Base-by-base conservation (phyloP, 352 stramenopile genomes). In the Globisporangium apiculatum region DNA sequence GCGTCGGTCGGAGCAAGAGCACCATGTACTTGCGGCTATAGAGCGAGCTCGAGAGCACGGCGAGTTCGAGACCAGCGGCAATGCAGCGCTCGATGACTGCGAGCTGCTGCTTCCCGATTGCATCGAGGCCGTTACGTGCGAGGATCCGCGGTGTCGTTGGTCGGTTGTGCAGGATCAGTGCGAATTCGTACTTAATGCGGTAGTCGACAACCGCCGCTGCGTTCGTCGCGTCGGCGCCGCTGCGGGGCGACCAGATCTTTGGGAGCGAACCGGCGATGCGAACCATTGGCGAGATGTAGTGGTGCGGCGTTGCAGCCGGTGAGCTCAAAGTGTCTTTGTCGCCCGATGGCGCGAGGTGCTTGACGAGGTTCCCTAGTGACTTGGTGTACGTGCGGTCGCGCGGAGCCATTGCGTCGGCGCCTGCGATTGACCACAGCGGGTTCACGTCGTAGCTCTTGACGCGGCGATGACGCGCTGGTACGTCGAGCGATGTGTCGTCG, bases 11-110 rank as follows among this genome's bases (percentile, higher is more conserved):
- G 6, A 94, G 54, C 6, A 94, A 64, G 3, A 94, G 56, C 31
- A 89, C 80, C 63, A 92, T 77, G 56, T 90, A 94, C 63, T 91
- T 91, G 18, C 84, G 79, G 3, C 74, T 89, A 48, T 91, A 89
- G 36, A 94, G 65, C 11, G 84, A 90, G 31, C 82, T 92, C 4
- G 81, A 87, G 6, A 94, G 74, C 55, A 91, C 82, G 2, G 80
- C 86, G 5, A 94, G 71, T 14, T 94, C 84, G 24, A 94, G 69
- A 0, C 80, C 82, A 1, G 84, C 82, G 4, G 79, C 67, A 53
- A 91, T 88, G 49, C 84, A 94, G 1, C 84, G 79, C 43, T 73
- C 66, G 43, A 94, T 82, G 1, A 94, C 75, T 49, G 89, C 81
- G 61, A 90, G 64, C 41, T 94, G 84, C 18, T 86, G 69, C 42